phyloP scores from a whole-genome alignment of 257 asterid species.

The Catharanthus roseus region DNA sequence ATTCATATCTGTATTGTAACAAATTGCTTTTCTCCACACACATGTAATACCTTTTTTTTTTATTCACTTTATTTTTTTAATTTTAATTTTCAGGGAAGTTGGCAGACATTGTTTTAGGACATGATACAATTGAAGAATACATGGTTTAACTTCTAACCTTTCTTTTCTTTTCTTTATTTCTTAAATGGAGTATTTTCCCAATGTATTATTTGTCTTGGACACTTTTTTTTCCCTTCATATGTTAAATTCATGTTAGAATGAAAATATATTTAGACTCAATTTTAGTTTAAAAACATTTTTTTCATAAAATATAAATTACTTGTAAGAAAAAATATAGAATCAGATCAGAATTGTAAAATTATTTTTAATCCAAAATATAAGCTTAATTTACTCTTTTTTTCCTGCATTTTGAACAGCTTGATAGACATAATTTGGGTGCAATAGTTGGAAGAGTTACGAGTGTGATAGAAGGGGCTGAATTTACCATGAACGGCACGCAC shows the following conservation, averaged over 20 bases:
- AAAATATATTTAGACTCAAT: too few relatives aligned
- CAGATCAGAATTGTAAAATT: too few relatives aligned
- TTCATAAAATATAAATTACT: too few relatives aligned
- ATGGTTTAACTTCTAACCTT: not conserved
- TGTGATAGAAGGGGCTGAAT: slow-evolving; percentile 24
- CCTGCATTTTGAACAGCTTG: slow-evolving; percentile 8
- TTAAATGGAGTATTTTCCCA: not conserved
- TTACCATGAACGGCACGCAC: slow-evolving; percentile 17
- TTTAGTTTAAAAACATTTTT: too few relatives aligned
- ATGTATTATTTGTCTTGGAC: not conserved
- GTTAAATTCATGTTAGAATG: not conserved
- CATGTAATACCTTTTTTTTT: too few relatives aligned
- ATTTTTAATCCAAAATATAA: too few relatives aligned
- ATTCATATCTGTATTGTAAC: too few relatives aligned
- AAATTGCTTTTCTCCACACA: too few relatives aligned
- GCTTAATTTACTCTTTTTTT: too few relatives aligned
- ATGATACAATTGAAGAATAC: slow-evolving; percentile 3
- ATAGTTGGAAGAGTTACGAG: slow-evolving; percentile 30
- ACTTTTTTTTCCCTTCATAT: too few relatives aligned
- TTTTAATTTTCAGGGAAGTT: slow-evolving; percentile 10
- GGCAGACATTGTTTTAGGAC: slow-evolving; percentile 11
- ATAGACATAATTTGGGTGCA: slow-evolving; percentile 22
- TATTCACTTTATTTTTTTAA: too few relatives aligned
- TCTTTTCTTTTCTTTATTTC: not conserved
- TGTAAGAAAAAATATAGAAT: too few relatives aligned